Conservation (phyloP, 345 rosid species). For the Arabidopsis suecica region DNA sequence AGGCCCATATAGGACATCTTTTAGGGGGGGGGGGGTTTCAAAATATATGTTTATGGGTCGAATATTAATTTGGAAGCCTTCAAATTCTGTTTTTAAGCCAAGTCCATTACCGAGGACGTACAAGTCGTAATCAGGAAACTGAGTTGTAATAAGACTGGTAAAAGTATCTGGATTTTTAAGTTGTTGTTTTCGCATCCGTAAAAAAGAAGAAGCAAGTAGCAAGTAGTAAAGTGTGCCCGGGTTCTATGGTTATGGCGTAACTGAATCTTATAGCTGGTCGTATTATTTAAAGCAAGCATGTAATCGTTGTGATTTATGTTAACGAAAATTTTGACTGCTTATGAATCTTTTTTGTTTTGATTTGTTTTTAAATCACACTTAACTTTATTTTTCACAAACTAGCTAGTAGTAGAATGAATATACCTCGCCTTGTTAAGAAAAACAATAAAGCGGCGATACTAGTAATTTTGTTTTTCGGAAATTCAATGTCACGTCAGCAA, state of each 20-base stretch:
- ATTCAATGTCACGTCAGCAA: too few species aligned
- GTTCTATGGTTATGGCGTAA: conserved; percentile 3
- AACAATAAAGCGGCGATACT: too few species aligned
- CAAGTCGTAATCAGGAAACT: not conserved
- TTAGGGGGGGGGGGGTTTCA: not conserved
- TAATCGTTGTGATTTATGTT: not conserved
- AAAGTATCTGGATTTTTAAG: not conserved
- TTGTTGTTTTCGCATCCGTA: not conserved
- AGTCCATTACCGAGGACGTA: not conserved
- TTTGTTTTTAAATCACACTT: too few species aligned
- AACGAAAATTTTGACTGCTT: not conserved
- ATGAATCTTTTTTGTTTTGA: too few species aligned
- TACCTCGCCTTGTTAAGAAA: too few species aligned
- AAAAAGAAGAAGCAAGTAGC: not conserved
- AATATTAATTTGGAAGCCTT: not conserved
- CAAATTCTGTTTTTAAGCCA: not conserved
- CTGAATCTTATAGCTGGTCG: not conserved
- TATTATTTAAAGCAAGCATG: not conserved
- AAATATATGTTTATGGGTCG: not conserved
- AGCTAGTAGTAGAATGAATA: too few species aligned
- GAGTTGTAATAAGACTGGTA: not conserved
- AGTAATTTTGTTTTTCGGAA: too few species aligned
- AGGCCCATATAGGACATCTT: conserved; percentile 14
- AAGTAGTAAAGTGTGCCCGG: conserved; percentile 12
- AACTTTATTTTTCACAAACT: too few species aligned